These are phyloP conservation scores for Petunia secreta DNA, from an alignment of 257 asterid species.

Conservation along the genomic window DNA sequence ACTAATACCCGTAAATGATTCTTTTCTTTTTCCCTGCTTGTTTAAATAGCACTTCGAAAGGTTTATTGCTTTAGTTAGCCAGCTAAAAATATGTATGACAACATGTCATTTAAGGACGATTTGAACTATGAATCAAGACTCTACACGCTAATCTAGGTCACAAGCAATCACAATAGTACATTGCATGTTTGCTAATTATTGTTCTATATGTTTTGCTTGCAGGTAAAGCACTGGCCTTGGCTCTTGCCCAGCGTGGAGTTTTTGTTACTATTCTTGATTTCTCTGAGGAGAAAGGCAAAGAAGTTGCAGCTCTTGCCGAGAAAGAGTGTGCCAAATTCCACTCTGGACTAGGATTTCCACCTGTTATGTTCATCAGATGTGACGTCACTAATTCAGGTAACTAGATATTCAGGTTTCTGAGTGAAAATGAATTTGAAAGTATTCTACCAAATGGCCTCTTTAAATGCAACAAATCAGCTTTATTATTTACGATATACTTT, in stretches of 20 bases:
- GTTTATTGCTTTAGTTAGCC: too few relatives aligned
- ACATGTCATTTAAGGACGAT: too few relatives aligned
- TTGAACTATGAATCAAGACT: too few relatives aligned
- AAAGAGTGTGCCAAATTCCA: slow-evolving; percentile 55
- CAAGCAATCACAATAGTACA: too few relatives aligned
- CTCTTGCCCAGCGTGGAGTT: slow-evolving; percentile 70
- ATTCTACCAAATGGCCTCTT: background rate
- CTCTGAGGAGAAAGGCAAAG: slow-evolving; percentile 55
- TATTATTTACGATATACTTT: too few relatives aligned
- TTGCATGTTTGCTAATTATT: background rate
- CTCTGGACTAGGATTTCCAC: slow-evolving; percentile 42
- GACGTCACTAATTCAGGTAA: slow-evolving; percentile 61
- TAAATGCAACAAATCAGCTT: too few relatives aligned
- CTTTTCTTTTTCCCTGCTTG: too few relatives aligned
- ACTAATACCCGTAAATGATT: too few relatives aligned
- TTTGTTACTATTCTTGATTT: slow-evolving; percentile 68
- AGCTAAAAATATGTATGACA: too few relatives aligned
- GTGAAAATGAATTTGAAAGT: background rate
- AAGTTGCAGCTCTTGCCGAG: slow-evolving; percentile 63
- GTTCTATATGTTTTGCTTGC: slow-evolving; percentile 6
- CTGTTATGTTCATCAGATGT: slow-evolving; percentile 55
- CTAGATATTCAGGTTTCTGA: slow-evolving; percentile 15
- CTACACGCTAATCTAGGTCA: too few relatives aligned
- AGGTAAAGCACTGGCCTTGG: slow-evolving; percentile 66
- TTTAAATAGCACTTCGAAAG: too few relatives aligned